Evolutionary conservation across 1,284 basidiomycete species (phyloP), one percentile per base, ranked within the genome.

Genomic region (Tranzscheliella williamsii): DNA sequence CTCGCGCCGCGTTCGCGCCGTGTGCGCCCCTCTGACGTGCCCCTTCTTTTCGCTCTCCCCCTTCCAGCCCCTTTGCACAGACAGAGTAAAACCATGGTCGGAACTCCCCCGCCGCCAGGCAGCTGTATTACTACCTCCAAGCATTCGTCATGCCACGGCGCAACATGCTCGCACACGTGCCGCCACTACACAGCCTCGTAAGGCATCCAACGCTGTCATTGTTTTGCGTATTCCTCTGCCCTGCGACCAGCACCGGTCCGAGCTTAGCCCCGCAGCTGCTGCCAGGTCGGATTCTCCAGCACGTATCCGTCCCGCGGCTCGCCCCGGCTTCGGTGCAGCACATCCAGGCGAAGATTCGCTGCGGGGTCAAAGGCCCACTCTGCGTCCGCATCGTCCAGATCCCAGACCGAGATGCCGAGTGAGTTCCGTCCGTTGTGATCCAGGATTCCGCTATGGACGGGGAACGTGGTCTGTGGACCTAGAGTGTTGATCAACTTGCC

Each of bases 11-110:
- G n/a, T n/a, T n/a, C n/a, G n/a, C n/a, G n/a, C n/a, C n/a, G n/a
- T n/a, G n/a, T n/a, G n/a, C n/a, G n/a, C n/a, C n/a, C n/a, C n/a
- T n/a, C 26, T 29, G 26, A 29, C 26, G 26, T 29, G 26, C n/a
- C 26, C 6, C 13, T 16, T 20, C 20, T 42, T 38, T 26, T 22
- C 15, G 16, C 18, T n/a, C n/a, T n/a, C n/a, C n/a, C 3, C 32
- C 26, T 5, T 13, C 30, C 43, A 70, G 67, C 42, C 68, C 68
- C 18, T 71, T 71, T 38, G 55, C 56, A 21, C 58, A 67, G 32
- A 38, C 57, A 21, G 67, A 70, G 43, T 63, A 47, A 29, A 37
- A 8, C 17, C 16, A 18, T 17, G 9, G 13, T 9, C 5, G 21
- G n/a, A 22, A 11, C 7, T 5, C 31, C 5, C 13, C 17, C 6